phyloP scores from a whole-genome alignment of 495 filamentous ascomycete species.

The Clohesyomyces aquaticus region DNA sequence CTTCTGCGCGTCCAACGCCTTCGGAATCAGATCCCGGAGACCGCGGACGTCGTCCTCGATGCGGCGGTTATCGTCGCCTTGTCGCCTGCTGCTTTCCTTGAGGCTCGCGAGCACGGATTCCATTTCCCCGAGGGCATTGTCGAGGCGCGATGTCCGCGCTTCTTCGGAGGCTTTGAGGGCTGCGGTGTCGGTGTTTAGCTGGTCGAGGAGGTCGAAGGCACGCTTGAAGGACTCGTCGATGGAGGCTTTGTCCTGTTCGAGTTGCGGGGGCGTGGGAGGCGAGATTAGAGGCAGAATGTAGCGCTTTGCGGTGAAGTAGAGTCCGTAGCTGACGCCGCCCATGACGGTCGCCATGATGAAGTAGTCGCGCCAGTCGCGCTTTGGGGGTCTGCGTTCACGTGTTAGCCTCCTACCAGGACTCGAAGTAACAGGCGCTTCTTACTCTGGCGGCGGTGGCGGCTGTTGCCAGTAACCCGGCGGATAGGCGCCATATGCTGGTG shows the following conservation, averaged over 20 bases:
- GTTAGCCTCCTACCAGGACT: too few species aligned
- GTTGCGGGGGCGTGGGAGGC: conserved; percentile 87
- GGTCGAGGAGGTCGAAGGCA: conserved; percentile 88
- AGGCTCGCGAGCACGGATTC: conserved; percentile 79
- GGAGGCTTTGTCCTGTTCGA: conserved; percentile 87
- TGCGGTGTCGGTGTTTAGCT: conserved; percentile 86
- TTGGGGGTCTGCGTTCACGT: conserved; percentile 61
- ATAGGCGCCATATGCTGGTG: conserved; percentile 67
- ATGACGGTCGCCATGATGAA: conserved; percentile 97
- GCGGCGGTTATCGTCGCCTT: conserved; percentile 82
- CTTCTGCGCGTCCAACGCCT: conserved; percentile 83
- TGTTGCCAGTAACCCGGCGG: conserved; percentile 70
- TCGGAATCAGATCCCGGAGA: conserved; percentile 81
- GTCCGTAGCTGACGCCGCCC: conserved; percentile 79
- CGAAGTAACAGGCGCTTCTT: conserved; percentile 36
- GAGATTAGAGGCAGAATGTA: conserved; percentile 90
- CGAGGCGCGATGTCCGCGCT: conserved; percentile 80
- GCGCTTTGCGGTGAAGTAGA: conserved; percentile 89
- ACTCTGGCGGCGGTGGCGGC: conserved; percentile 66
- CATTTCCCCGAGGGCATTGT: conserved; percentile 79
- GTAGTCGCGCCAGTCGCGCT: conserved; percentile 95
- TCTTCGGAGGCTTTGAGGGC: conserved; percentile 83
- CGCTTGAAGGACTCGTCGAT: conserved; percentile 92
- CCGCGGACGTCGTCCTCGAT: conserved; percentile 84
- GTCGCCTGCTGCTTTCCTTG: conserved; percentile 72